These are phyloP conservation scores for Penicillium freii DNA, from an alignment of 2,329 filamentous ascomycete species.

Conservation along the genomic window DNA sequence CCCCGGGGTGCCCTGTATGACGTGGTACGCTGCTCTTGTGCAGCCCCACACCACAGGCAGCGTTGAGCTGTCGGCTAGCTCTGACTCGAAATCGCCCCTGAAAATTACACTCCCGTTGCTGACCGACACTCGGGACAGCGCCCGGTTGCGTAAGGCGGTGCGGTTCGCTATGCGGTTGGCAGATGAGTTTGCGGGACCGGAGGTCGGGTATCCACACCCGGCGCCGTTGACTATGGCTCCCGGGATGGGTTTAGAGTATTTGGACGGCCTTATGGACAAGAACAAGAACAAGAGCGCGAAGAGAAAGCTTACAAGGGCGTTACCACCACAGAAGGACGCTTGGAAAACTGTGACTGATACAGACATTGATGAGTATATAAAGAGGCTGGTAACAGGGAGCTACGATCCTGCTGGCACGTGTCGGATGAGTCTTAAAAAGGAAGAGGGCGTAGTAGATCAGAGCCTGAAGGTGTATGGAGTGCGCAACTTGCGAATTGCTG, in stretches of 20 bases:
- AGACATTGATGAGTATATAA: slow-evolving; percentile 2
- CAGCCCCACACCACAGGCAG: neutral
- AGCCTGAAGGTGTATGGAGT: neutral
- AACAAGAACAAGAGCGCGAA: neutral
- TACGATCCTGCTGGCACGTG: slow-evolving; percentile 6
- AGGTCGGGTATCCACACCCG: neutral
- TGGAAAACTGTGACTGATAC: neutral
- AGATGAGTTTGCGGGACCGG: neutral
- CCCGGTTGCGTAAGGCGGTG: neutral
- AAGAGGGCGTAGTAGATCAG: slow-evolving; percentile 5
- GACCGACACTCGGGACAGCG: neutral
- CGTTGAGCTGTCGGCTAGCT: neutral
- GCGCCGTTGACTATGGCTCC: neutral
- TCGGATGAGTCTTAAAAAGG: neutral
- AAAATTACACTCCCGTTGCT: neutral
- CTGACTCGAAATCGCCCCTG: neutral
- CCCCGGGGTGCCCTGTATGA: slow-evolving; percentile 1
- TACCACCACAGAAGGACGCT: neutral
- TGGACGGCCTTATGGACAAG: neutral
- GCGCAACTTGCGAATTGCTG: slow-evolving; percentile 3
- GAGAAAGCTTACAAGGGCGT: neutral
- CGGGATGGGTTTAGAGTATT: neutral
- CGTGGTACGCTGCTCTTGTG: slow-evolving; percentile 4
- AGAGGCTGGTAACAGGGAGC: neutral
- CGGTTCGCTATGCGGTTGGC: slow-evolving; percentile 6